These are phyloP conservation scores for Leishmania major DNA, from an alignment of 208 protist species.

Conservation along the genomic window DNA sequence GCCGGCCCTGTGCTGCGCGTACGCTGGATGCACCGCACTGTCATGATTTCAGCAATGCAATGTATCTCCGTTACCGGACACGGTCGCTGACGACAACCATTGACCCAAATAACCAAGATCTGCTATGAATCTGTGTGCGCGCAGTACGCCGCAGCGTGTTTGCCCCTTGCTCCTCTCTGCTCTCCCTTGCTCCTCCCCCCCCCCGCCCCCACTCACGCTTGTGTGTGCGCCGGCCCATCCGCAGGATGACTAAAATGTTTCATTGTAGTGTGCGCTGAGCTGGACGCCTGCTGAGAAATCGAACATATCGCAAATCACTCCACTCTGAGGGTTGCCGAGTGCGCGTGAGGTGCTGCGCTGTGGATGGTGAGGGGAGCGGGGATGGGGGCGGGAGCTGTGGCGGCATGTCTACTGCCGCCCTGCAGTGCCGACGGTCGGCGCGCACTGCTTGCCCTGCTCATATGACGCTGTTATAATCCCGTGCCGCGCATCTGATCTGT, in stretches of 20 bases:
- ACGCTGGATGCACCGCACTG: neutral
- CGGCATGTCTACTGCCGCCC: neutral
- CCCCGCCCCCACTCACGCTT: neutral
- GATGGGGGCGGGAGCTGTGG: neutral
- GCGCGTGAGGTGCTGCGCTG: neutral
- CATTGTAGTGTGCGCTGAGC: slow-evolving; percentile 28
- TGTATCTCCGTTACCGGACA: slow-evolving; percentile 55
- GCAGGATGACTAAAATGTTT: slow-evolving; percentile 26
- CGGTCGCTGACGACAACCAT: slow-evolving; percentile 64
- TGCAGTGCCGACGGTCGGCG: slow-evolving; percentile 31
- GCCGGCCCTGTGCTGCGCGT: neutral
- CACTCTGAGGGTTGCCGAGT: slow-evolving; percentile 25
- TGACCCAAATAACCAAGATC: slow-evolving; percentile 78
- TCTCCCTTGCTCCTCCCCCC: too few relatives aligned
- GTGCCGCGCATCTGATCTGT: slow-evolving; percentile 26
- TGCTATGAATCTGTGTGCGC: slow-evolving; percentile 51
- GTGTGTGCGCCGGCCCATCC: neutral
- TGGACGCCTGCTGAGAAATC: slow-evolving; percentile 35
- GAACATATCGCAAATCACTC: slow-evolving; percentile 42
- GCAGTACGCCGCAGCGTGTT: neutral
- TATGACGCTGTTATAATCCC: slow-evolving; percentile 48
- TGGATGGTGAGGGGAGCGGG: neutral
- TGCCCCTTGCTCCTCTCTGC: too few relatives aligned
- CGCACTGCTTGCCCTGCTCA: neutral
- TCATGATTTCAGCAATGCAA: slow-evolving; percentile 19